Evolutionary conservation across 1,284 basidiomycete species (phyloP), one percentile per base, ranked within the genome.

Genomic region (Leucoagaricus sp.): DNA sequence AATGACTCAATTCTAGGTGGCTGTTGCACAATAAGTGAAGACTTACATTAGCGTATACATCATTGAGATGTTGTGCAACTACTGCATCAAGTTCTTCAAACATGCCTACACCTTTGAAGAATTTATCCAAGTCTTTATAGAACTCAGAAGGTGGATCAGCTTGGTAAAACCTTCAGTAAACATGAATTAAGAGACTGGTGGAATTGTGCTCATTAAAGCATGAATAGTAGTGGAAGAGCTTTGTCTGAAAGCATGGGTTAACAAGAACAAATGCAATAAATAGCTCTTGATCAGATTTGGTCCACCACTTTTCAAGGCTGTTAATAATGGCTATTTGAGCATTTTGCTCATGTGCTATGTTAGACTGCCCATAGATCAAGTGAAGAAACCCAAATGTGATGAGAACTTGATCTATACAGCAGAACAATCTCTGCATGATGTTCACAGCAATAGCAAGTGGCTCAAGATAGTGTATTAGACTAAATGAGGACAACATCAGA

Each of bases 251-350:
- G 52, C 71, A 70, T 1, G 72, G 75, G 61, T 80, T 79, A 23
- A 77, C 56, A 31, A 79, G 51, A 1, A 78, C 58, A 4, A 74
- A 70, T 5, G 72, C 68, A 55, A 80, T 71, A 57, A 76, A 79
- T 8, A 75, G 58, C 29, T 76, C 73, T 58, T 79, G 75, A 60
- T 80, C 76, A 10, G 67, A 59, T 38, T 75, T 75, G 8, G 36
- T 49, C 78, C 78, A 81, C 0, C 70, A 67, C 40, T 51, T 59
- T 55, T 80, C 73, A 50, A 80, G 64, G 61, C 75, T 76, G 1
- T 53, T 38, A 0, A 72, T 50, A 29, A 78, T 65, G 6, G 65
- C 64, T 9, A 57, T 34, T 13, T 55, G 42, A 12, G 60, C 61
- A 12, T 33, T 19, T 7, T 19, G 10, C 55, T 73, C 67, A 13